Percentiles rank a stretch among this genome's conserved stretches.
Evolutionary conservation across 192 early-diverging fungal species (phyloP).

Genomic region (Linnemannia hyalina): DNA sequence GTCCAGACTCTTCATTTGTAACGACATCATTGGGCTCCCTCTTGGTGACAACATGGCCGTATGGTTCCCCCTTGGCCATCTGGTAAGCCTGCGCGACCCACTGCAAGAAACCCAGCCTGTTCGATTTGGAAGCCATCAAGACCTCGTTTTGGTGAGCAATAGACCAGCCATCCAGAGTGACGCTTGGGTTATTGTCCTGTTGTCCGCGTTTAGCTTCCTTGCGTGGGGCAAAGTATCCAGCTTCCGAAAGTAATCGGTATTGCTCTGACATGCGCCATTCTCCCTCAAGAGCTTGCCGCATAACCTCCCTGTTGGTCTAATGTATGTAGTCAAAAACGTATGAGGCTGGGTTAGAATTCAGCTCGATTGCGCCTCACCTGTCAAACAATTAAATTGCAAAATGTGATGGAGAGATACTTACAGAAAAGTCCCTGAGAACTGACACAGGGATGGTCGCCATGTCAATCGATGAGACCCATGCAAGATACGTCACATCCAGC

Average conservation of each 20-base stretch:
- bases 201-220: neutral
- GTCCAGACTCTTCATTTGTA: neutral
- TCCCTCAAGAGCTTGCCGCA: neutral
- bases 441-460: conserved; percentile 1
- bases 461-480: neutral
- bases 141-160: neutral
- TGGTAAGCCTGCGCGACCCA: conserved; percentile 6
- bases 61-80: neutral
- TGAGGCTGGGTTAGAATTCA: neutral
- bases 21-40: neutral
- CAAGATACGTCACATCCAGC: neutral
- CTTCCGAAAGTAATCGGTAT: neutral
- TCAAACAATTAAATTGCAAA: too few species aligned
- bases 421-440: neutral
- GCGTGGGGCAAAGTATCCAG: neutral
- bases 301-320: neutral
- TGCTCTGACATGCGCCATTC: neutral
- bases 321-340: neutral
- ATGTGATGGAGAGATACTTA: neutral
- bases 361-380: too few species aligned
- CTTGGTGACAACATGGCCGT: neutral
- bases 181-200: neutral
- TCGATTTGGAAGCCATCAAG: neutral
- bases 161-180: neutral
- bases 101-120: neutral